Evolutionary conservation across 441 rosid genomes (phyloP).

Genomic region (Geranium incanum): DNA sequence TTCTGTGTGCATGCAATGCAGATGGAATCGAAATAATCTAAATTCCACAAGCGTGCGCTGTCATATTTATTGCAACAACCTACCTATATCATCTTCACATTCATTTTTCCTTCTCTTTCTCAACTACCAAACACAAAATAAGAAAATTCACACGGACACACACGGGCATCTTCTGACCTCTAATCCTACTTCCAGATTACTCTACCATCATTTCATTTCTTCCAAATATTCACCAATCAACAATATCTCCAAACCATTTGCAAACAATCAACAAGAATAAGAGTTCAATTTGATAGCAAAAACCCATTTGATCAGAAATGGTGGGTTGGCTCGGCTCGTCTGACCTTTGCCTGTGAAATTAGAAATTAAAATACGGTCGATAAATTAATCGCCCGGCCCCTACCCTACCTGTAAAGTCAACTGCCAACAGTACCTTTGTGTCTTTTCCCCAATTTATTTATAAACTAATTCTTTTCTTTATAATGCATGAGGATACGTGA

Average conservation of each 20-base stretch:
- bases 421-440: slow-evolving; percentile 16
- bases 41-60: not conserved
- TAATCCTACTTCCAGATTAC: too few species aligned
- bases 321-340: not conserved
- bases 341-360: not conserved
- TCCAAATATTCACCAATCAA: too few species aligned
- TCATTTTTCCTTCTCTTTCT: not conserved
- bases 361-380: not conserved
- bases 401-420: slow-evolving; percentile 38
- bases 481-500: slow-evolving; percentile 40
- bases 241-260: too few species aligned
- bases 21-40: not conserved
- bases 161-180: not conserved
- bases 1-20: not conserved
- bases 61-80: not conserved
- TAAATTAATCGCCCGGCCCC: slow-evolving; percentile 11
- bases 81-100: not conserved
- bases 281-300: not conserved
- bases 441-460: not conserved
- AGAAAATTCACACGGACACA: not conserved
- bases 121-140: not conserved
- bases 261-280: too few species aligned
- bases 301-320: not conserved
- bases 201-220: not conserved
- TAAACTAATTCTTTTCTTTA: slow-evolving; percentile 18